A percentile compares a stretch with the other conserved stretches of the same genome.
These are phyloP conservation scores for Sedum album DNA, from an alignment of 164 flowering plant genomes.

Conservation along the genomic window DNA sequence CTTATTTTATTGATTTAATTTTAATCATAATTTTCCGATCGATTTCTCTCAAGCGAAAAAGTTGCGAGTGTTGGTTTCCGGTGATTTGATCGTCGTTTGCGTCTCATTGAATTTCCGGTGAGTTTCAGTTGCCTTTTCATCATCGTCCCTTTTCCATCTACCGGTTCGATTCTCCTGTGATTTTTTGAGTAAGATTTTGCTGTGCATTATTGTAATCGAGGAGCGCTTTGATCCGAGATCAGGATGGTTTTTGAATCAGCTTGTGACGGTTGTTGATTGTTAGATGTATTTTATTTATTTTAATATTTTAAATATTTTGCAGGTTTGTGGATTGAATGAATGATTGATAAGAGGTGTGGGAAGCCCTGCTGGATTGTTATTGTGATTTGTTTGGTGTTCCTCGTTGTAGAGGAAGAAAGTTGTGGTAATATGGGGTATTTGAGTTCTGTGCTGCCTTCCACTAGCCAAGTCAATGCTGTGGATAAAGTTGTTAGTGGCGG, in stretches of 20 bases:
- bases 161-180: not conserved
- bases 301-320: not conserved
- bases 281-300: not conserved
- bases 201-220: not conserved
- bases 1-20: not conserved
- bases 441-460: conserved; percentile 52
- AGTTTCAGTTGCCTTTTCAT: not conserved
- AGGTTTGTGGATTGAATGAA: not conserved
- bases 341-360: not conserved
- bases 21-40: too few relatives aligned
- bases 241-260: not conserved
- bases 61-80: not conserved
- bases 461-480: conserved; percentile 58
- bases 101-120: not conserved
- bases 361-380: not conserved
- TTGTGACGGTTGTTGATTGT: not conserved
- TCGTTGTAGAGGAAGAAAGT: not conserved
- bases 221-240: not conserved
- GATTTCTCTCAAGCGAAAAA: too few relatives aligned
- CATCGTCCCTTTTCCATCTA: not conserved
- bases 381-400: not conserved
- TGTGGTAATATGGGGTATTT: conserved; percentile 54
- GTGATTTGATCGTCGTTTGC: not conserved
- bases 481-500: conserved; percentile 85
- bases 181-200: not conserved